Evolutionary conservation across 306 rosid genomes (phyloP).

Genomic region (Dryas octopetala): DNA sequence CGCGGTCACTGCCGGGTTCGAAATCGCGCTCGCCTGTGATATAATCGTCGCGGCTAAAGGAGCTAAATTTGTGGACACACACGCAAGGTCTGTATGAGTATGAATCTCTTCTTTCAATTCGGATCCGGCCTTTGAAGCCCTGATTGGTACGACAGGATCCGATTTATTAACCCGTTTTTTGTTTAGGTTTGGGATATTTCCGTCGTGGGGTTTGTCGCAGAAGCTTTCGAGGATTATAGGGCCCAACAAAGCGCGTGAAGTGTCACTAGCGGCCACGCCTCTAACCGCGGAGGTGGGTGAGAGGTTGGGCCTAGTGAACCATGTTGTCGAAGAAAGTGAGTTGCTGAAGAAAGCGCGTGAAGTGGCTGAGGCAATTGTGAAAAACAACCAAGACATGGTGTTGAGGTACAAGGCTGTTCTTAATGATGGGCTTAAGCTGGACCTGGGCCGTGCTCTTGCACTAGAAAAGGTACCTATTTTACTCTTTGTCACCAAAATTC

Average conservation of each 20-base stretch:
- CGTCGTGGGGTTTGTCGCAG: conserved; percentile 96
- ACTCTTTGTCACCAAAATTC: too few species aligned
- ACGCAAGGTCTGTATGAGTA: conserved; percentile 55
- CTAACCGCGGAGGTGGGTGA: conserved; percentile 78
- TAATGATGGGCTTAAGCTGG: conserved; percentile 81
- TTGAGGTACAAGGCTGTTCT: conserved; percentile 78
- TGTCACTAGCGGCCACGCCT: conserved; percentile 79
- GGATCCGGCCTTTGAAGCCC: background rate
- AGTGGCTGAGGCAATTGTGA: conserved; percentile 58
- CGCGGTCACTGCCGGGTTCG: conserved; percentile 93
- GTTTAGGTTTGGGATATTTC: conserved; percentile 86
- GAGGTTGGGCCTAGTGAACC: conserved; percentile 76
- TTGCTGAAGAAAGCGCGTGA: conserved; percentile 73
- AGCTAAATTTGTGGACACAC: conserved; percentile 80
- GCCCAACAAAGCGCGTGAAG: conserved; percentile 79
- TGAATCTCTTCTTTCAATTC: background rate
- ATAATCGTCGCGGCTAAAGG: conserved; percentile 73
- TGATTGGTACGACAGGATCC: background rate
- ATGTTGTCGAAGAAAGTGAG: conserved; percentile 74
- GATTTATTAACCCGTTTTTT: background rate
- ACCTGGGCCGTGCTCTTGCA: conserved; percentile 66
- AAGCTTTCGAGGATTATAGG: conserved; percentile 81
- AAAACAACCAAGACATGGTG: conserved; percentile 74
- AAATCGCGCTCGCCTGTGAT: conserved; percentile 87
- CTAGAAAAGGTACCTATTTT: conserved; percentile 65